These are phyloP conservation scores for Cronartium quercuum DNA, from an alignment of 1,284 basidiomycete genomes.

Conservation along the genomic window DNA sequence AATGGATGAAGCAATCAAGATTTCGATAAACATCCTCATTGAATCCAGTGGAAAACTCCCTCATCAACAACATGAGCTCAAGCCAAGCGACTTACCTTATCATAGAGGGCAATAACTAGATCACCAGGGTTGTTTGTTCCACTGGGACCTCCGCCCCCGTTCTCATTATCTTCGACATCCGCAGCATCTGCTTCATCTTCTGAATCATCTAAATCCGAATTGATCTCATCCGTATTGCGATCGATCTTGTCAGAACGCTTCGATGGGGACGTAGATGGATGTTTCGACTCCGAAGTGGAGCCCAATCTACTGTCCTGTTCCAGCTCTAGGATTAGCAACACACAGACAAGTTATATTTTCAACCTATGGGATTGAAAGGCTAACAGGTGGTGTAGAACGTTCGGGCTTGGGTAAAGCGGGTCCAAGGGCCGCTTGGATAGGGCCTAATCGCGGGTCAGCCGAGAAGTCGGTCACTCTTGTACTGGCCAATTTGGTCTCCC, in stretches of 20 bases:
- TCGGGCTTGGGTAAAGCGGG: constrained; percentile 31
- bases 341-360: neutral
- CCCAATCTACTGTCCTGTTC: neutral
- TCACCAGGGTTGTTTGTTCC: constrained; percentile 60
- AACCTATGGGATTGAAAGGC: neutral
- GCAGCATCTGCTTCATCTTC: constrained; percentile 59
- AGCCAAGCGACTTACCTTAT: constrained; percentile 64
- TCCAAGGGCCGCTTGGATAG: constrained; percentile 32
- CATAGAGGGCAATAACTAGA: constrained; percentile 96
- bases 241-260: constrained; percentile 45
- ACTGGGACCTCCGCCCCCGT: constrained; percentile 51
- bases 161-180: constrained; percentile 63
- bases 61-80: constrained; percentile 3
- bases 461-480: constrained; percentile 36
- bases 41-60: constrained; percentile 29
- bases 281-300: constrained; percentile 35
- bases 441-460: constrained; percentile 18
- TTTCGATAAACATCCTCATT: constrained; percentile 2
- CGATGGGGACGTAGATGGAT: constrained; percentile 1
- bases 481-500: constrained; percentile 35
- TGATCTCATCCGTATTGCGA: constrained; percentile 71
- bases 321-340: neutral
- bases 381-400: constrained; percentile 11
- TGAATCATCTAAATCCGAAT: constrained; percentile 91
- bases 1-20: constrained; percentile 4